phyloP scores from a whole-genome alignment of 805 yeast species.

The Myxozyma nipponensis region DNA sequence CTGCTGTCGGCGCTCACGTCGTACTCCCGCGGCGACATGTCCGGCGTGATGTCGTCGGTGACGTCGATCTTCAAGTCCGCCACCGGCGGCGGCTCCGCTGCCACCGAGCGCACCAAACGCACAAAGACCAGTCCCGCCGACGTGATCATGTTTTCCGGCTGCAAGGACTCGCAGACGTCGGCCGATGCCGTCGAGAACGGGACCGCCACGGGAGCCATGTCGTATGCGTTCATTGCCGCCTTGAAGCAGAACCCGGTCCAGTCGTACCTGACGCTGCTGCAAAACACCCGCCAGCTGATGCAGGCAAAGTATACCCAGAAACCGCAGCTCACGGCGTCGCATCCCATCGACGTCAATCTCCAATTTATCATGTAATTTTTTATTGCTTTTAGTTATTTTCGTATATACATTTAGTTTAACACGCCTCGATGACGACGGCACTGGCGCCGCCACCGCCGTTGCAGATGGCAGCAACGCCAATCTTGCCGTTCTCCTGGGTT shows the following conservation, averaged over 20 bases:
- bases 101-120: slow-evolving; percentile 45
- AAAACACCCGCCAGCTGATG: slow-evolving; percentile 64
- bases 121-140: slow-evolving; percentile 72
- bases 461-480: slow-evolving; percentile 95
- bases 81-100: slow-evolving; percentile 37
- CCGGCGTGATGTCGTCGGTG: slow-evolving; percentile 44
- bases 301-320: slow-evolving; percentile 67
- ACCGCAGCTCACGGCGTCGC: slow-evolving; percentile 77
- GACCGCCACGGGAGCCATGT: slow-evolving; percentile 76
- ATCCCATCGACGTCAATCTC: slow-evolving; percentile 66
- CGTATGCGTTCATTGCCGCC: slow-evolving; percentile 69
- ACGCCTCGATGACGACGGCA: slow-evolving; percentile 62
- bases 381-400: background rate
- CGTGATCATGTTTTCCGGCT: slow-evolving; percentile 71
- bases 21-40: slow-evolving; percentile 59
- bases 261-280: slow-evolving; percentile 63
- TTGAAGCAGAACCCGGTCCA: slow-evolving; percentile 59
- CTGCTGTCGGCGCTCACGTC: slow-evolving; percentile 56
- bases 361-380: slow-evolving; percentile 45
- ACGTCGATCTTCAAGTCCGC: slow-evolving; percentile 36
- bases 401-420: background rate
- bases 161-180: slow-evolving; percentile 77
- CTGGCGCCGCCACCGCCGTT: slow-evolving; percentile 99
- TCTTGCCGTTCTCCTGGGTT: slow-evolving; percentile 76
- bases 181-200: slow-evolving; percentile 79